Evolutionary conservation across 345 rosid species (phyloP).

Genomic region (Salix exigua): DNA sequence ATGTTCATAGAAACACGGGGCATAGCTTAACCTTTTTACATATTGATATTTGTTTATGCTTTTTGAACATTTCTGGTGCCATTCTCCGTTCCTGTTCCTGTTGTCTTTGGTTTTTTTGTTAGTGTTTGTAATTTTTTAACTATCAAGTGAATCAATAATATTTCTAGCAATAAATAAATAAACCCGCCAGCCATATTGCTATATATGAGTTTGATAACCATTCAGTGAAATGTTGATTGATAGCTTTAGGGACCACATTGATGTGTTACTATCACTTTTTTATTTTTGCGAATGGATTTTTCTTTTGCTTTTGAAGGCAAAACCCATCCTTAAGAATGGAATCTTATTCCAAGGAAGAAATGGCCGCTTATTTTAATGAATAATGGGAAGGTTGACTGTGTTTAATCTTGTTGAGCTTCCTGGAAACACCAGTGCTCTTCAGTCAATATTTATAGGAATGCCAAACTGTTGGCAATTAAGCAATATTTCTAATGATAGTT

Average conservation of each 20-base stretch:
- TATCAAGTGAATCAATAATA: not conserved
- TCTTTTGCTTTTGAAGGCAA: not conserved
- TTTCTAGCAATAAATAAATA: not conserved
- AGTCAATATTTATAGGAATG: not conserved
- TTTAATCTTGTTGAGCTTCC: constrained; percentile 1
- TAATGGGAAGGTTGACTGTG: not conserved
- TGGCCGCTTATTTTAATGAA: not conserved
- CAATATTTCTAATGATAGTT: not conserved
- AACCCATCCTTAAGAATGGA: not conserved
- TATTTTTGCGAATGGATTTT: not conserved
- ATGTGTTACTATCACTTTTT: not conserved
- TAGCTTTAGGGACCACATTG: not conserved
- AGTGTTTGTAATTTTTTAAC: not conserved
- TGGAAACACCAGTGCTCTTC: not conserved
- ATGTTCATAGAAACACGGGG: constrained; percentile 15
- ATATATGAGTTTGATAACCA: not conserved
- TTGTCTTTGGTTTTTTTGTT: not conserved
- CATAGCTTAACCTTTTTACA: not conserved
- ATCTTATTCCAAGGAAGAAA: not conserved
- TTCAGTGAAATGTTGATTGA: not conserved
- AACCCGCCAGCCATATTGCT: not conserved
- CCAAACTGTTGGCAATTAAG: not conserved
- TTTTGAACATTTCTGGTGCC: not conserved
- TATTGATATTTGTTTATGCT: not conserved
- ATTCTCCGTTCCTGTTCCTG: not conserved